Percentiles rank a stretch among this genome's conserved stretches.
Conservation (phyloP, 306 rosid species). For the Acacia acuminata region DNA sequence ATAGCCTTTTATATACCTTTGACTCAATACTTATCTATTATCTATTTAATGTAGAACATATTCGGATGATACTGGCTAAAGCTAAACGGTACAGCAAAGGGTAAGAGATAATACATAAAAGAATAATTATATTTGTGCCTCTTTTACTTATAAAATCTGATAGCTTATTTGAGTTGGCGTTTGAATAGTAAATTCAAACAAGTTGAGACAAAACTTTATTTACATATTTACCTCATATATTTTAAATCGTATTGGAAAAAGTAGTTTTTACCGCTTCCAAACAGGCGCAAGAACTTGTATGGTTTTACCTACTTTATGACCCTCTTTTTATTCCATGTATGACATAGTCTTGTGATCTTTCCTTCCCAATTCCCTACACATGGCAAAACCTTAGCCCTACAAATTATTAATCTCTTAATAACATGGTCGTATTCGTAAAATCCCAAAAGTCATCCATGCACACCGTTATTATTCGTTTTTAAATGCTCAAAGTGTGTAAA, state of each 20-base stretch:
- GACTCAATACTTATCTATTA: no score
- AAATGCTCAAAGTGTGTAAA: no score
- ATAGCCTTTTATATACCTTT: no score
- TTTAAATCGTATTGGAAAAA: no score
- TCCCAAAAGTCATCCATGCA: not conserved
- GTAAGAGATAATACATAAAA: not conserved
- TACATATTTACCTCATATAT: no score
- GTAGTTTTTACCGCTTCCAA: no score
- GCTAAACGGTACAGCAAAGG: not conserved
- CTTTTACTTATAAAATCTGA: not conserved
- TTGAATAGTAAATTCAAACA: no score
- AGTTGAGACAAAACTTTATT: no score
- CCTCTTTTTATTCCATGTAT: not conserved
- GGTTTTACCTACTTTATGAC: not conserved
- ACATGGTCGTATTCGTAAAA: not conserved
- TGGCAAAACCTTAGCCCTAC: not conserved
- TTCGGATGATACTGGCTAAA: not conserved
- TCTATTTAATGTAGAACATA: no score
- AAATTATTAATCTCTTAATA: not conserved
- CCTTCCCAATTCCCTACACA: not conserved
- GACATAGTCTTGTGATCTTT: not conserved
- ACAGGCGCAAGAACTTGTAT: not conserved
- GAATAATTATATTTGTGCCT: not conserved
- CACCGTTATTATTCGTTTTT: not conserved
- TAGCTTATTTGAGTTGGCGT: not conserved